phyloP scores from a whole-genome alignment of 1,284 basidiomycete genomes.

The Malassezia sp. region DNA sequence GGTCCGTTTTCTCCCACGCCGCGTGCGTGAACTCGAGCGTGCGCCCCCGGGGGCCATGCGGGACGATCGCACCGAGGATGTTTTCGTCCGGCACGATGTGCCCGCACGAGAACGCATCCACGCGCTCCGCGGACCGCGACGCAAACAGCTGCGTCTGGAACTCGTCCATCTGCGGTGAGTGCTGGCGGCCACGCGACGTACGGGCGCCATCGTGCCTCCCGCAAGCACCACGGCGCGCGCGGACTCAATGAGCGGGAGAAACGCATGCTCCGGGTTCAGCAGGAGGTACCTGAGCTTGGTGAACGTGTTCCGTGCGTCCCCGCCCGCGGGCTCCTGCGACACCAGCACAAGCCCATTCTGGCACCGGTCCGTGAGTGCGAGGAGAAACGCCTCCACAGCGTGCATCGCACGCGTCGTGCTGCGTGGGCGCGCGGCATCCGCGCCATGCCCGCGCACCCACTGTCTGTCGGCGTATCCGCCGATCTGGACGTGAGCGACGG shows the following conservation, averaged over 20 bases:
- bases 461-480: constrained; percentile 66
- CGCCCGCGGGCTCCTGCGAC: background rate
- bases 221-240: constrained; percentile 76
- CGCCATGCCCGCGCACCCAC: constrained; percentile 51
- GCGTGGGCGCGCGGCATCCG: constrained; percentile 36
- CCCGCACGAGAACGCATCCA: constrained; percentile 75
- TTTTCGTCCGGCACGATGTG: constrained; percentile 79
- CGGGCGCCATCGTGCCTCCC: constrained; percentile 91
- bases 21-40: constrained; percentile 74
- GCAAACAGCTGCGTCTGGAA: constrained; percentile 72
- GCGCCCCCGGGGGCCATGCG: constrained; percentile 63
- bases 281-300: constrained; percentile 84
- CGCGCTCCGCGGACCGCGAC: constrained; percentile 54
- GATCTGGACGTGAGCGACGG: constrained; percentile 53
- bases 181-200: background rate
- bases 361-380: constrained; percentile 66
- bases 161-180: constrained; percentile 66
- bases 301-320: constrained; percentile 48
- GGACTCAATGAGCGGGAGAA: constrained; percentile 65
- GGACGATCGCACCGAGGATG: constrained; percentile 66
- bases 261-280: constrained; percentile 81
- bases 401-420: constrained; percentile 54
- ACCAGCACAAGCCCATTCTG: constrained; percentile 57
- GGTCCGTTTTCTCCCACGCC: constrained; percentile 59
- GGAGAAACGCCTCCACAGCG: constrained; percentile 69